Evolutionary conservation across 352 stramenopile genomes (phyloP), one percentile per base, ranked within the genome.

Genomic region (Pythium aristosporum): DNA sequence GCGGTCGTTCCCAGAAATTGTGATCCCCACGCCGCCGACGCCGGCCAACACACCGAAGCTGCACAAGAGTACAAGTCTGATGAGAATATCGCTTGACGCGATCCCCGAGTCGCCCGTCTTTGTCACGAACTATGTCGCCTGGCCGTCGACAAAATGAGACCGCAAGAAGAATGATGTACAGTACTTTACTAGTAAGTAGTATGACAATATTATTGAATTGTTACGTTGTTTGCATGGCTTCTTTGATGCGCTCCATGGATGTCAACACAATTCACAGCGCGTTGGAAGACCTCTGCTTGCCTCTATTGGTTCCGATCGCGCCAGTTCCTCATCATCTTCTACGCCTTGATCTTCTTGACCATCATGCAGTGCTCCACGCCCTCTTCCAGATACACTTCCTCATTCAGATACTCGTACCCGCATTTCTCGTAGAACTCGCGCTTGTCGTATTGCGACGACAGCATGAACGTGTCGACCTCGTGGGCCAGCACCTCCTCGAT

Each of bases 401-500:
- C 75, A 20, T 49, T 85, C 9, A 67, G 18, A 51, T 67, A 77
- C 20, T 56, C 54, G 66, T 89, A 91, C 34, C 82, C 82, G 42
- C 82, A 89, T 52, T 86, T 86, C 43, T 80, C 75, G 57, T 89
- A 91, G 62, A 91, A 91, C 1, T 51, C 75, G 42, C 76, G 76
- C 62, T 83, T 85, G 69, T 71, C 68, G 47, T 63, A 77, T 57
- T 85, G 76, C 43, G 81, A 71, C 49, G 72, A 87, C 4, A 90
- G 69, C 44, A 71, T 65, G 28, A 80, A 76, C 39, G 53, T 60
- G 36, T 85, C 72, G n/a, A 68, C 71, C 20, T 72, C 62, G 34
- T 67, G 48, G 11, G 32, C 55, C 16, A 87, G 53, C 15, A 65
- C 18, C 20, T 63, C 41, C 44, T 88, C 79, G 15, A 82, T 57